These are phyloP conservation scores for Backusella westeae DNA, from an alignment of 192 early-diverging fungal species.

Conservation along the genomic window DNA sequence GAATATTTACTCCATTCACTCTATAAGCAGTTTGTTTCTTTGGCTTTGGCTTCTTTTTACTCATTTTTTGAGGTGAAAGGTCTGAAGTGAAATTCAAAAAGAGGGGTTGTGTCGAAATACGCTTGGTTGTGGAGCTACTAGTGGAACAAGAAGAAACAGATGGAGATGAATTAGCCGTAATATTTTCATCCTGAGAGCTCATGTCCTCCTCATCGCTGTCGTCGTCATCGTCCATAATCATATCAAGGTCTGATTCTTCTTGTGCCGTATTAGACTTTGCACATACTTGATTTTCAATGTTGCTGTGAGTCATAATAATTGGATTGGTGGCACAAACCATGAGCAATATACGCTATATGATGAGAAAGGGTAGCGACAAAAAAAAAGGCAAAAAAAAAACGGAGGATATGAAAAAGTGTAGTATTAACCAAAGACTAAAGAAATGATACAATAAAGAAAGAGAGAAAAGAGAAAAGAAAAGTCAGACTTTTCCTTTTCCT, in stretches of 20 bases:
- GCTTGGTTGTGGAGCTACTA: background rate
- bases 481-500: background rate
- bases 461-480: background rate
- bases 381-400: background rate
- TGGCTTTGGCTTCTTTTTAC: constrained; percentile 20
- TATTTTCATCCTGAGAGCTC: background rate
- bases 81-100: constrained; percentile 29
- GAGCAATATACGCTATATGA: constrained; percentile 3
- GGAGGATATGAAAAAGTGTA: background rate
- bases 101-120: constrained; percentile 2
- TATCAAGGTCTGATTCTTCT: constrained; percentile 7
- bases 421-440: background rate
- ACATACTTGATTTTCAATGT: background rate
- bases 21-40: constrained; percentile 28
- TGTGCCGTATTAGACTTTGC: background rate
- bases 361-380: background rate
- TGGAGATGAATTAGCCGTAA: background rate
- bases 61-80: constrained; percentile 22
- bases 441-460: background rate
- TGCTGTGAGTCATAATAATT: background rate
- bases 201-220: background rate
- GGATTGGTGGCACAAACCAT: constrained; percentile 10
- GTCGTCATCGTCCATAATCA: background rate
- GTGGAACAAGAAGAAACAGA: background rate
- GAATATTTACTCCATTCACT: constrained; percentile 29